Base-by-base conservation (phyloP, 768 basidiomycete species). In the Podaxis sp. region DNA sequence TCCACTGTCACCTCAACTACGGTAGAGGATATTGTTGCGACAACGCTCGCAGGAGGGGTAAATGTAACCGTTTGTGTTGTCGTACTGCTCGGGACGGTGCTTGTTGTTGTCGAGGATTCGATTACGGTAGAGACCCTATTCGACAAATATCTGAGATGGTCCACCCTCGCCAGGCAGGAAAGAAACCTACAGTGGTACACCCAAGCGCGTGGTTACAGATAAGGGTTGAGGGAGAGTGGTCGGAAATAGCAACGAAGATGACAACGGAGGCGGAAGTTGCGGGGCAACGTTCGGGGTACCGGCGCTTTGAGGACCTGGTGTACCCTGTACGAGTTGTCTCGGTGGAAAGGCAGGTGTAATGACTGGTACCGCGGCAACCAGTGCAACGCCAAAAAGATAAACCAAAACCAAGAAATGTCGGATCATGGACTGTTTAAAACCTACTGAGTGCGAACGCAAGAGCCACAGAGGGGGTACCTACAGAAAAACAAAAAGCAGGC, bases 81-180 rank as follows among this genome's bases (percentile, higher is more conserved):
- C n/a, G 61, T 62, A 22, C 61, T 62, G 55, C 53, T 55, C 17
- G 60, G 60, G 22, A 61, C 52, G 11, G 33, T 55, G 17, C 33
- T 42, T 17, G 61, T 62, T 17, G 44, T 30, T 6, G 61, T 62
- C 22, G 52, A 48, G 19, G 28, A 36, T 24, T 17, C 30, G 5
- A 17, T 59, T 5, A 26, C 3, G 3, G 49, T 51, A 26, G 22
- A 24, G 49, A 28, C 56, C 39, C 56, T 57, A 28, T 26, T 15
- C 56, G 7, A 26, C 17, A 33, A 8, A n/a, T 15, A 33, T 19
- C n/a, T 46, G 17, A 46, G 44, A 7, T 3, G 7, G 19, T 19
- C 19, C 44, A 46, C 8, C 44, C 7, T n/a, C 15, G 17, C 7
- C 4, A 19, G 44, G 17, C 9, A 46, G 44, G 7, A 42, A 42